Base-by-base conservation (phyloP, 2,329 filamentous ascomycete genomes). In the Apiospora rasikravindrae region DNA sequence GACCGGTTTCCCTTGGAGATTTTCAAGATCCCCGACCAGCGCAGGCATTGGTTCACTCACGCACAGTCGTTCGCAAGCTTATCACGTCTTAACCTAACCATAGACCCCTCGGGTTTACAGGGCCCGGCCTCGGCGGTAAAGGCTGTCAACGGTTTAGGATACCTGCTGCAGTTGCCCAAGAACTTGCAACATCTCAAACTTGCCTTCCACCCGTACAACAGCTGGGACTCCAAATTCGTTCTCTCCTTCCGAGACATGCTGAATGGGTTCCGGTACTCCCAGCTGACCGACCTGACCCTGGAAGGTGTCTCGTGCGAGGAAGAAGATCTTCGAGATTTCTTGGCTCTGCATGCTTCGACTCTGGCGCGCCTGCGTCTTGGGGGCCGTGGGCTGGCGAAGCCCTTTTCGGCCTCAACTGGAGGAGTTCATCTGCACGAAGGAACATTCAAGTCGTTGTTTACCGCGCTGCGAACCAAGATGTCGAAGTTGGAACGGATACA, bases 401-500 rank as follows among this genome's bases (percentile, higher is more conserved):
- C 81, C 6, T 80, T 81, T 72, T 83, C 84, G 74, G 75, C 80
- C 3, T 81, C 82, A 26, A 81, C 82, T 29, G 85, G 85, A 24
- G 86, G 86, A 16, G 78, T 87, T 44, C 82, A 84, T 70, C 78
- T 88, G 14, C 82, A 81, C 71, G 81, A 83, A 51, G 86, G 86
- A 8, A 84, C 81, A 0, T 86, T 85, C 74, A 79, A 81, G 69
- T 82, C 81, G 0, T 76, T 88, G 6, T 85, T 87, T 74, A 78
- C 80, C 2, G 79, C 81, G 22, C 77, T 88, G 49, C 82, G 80
- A 24, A 76, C 77, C 14, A 80, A 77, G 68, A 77, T 85, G 72
- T 77, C 82, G 5, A 77, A 78, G 44, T 79, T 87, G 29, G 79
- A 84, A 74, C 81, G 82, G 26, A 79, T 87, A 70, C 83, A 85